These are phyloP conservation scores for Sclerotiophoma versabilis DNA, from an alignment of 2,329 filamentous ascomycete genomes.

Conservation along the genomic window DNA sequence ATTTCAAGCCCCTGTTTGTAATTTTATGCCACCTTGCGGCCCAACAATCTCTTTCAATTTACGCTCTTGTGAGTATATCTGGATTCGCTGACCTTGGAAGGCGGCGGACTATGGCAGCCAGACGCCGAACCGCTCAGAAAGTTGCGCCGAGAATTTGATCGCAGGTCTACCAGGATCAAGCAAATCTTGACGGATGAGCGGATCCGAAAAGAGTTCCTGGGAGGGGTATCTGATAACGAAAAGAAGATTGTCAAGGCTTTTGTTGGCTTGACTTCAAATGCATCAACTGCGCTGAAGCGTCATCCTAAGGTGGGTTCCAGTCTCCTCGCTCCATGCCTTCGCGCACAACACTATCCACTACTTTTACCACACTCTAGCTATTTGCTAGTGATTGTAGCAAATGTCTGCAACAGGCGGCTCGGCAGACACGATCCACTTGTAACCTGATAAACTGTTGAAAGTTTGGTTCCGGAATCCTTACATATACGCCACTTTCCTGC, in stretches of 20 bases:
- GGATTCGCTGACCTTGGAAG: constrained; percentile 48
- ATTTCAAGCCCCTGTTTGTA: neutral
- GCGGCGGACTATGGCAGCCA: constrained; percentile 83
- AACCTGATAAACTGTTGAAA: neutral
- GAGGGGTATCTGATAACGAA: constrained; percentile 61
- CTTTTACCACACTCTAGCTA: neutral
- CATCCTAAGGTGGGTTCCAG: constrained; percentile 74
- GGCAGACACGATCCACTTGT: too few relatives aligned
- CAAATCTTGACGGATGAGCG: constrained; percentile 66
- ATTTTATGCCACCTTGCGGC: neutral
- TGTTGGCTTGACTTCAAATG: constrained; percentile 62
- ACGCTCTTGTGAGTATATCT: neutral
- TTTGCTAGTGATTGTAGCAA: neutral
- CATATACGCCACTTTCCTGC: too few relatives aligned
- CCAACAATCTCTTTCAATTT: neutral
- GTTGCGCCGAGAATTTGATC: constrained; percentile 78
- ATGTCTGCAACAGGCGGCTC: neutral
- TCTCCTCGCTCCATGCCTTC: constrained; percentile 12
- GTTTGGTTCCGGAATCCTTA: neutral
- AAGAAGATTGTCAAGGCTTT: constrained; percentile 74
- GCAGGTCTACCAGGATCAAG: constrained; percentile 73
- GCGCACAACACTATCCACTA: too few relatives aligned
- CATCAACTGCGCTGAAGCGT: constrained; percentile 79
- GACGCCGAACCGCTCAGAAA: constrained; percentile 70
- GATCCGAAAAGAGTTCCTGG: constrained; percentile 72